Evolutionary conservation across 305 asterid species (phyloP), one percentile per base, ranked within the genome.

Genomic region (Petunia hybrid): DNA sequence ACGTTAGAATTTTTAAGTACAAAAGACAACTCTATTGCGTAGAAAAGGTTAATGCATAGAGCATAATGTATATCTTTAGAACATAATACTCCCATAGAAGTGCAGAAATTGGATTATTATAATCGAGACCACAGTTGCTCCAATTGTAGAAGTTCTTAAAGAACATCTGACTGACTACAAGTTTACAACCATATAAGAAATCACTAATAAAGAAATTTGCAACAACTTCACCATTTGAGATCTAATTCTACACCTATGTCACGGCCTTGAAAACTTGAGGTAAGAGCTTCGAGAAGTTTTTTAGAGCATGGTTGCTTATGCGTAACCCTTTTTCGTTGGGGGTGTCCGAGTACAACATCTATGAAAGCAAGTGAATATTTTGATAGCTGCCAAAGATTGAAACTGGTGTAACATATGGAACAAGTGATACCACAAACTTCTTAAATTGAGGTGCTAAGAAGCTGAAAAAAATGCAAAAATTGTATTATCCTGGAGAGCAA

Each of bases 121-220:
- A 10, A 64, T 4, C 8, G 9, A 5, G 3, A 64, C 38, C 9
- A 64, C 2, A 42, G 71, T 39, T 65, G 10, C 71, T 39, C 48
- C 48, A 65, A 65, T 5, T 39, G 48, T 65, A 65, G 71, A 36
- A 65, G 71, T 65, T 65, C 48, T 65, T 65, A 46, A 65, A 65
- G 71, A 65, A 65, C 48, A 65, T 65, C 5, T 13, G 2, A 65
- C 48, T 5, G 0, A 39, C 46, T 65, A 65, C 39, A 65, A 64
- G 0, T 10, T 31, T 65, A 65, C 39, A 65, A 64, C 69, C 16
- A 39, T 39, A 31, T 38, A 64, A 35, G 41, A 10, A 5, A 64
- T 64, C 3, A 0, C 10, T 31, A 1, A 31, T 1, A 5, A 1
- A 38, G 5, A 70, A 31, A 40, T 66, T 40, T 14, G 51, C 74